Percentiles rank a stretch among this genome's conserved stretches.
Conservation (phyloP, 169 alveolate species). For the Neospora caninum region DNA sequence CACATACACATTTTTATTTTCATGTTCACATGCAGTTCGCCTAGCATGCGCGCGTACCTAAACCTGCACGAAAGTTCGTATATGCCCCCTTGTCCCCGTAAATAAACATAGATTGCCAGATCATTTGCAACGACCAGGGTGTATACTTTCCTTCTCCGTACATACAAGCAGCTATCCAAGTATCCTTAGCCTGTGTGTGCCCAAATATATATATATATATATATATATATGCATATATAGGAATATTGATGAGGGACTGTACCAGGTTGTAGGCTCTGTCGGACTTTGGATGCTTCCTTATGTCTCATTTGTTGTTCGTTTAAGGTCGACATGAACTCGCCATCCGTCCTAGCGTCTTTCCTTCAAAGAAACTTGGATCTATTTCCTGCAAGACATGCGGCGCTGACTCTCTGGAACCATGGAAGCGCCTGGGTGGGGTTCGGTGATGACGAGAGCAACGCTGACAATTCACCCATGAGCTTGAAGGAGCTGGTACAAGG, state of each 20-base stretch:
- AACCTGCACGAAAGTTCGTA: too few species aligned
- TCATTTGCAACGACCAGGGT: too few species aligned
- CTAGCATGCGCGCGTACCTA: too few species aligned
- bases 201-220: not conserved
- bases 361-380: conserved; percentile 63
- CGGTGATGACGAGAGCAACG: conserved; percentile 77
- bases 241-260: not conserved
- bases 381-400: conserved; percentile 73
- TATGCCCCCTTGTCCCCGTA: too few species aligned
- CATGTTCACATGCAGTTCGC: too few species aligned
- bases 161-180: too few species aligned
- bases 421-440: conserved; percentile 80
- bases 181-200: not conserved
- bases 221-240: not conserved
- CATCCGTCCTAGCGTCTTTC: conserved; percentile 65
- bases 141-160: too few species aligned
- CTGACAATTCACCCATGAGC: conserved; percentile 70
- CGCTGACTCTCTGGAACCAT: conserved; percentile 78
- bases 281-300: not conserved
- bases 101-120: too few species aligned
- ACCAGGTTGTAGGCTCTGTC: not conserved
- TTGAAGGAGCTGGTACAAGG: conserved; percentile 64
- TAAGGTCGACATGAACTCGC: conserved; percentile 74
- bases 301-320: not conserved
- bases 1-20: not conserved